Conservation (phyloP, 2,329 filamentous ascomycete genomes). For the Exophiala aquamarina region DNA sequence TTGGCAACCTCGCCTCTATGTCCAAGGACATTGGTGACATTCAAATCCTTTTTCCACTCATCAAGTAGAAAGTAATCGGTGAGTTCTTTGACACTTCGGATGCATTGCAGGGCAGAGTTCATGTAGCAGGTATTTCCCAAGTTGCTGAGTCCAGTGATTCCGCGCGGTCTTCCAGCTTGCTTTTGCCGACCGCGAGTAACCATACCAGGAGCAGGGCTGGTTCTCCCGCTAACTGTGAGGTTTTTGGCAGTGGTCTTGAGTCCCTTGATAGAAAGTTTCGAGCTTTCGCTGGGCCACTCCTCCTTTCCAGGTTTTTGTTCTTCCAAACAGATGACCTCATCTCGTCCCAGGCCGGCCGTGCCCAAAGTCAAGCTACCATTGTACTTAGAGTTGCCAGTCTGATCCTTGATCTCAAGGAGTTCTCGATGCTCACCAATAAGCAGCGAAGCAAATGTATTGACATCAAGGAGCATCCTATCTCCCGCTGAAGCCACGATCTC, state of each 20-base stretch:
- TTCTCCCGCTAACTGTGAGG: conserved; percentile 58
- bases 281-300: conserved; percentile 20
- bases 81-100: conserved; percentile 89
- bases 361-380: conserved; percentile 71
- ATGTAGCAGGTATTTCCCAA: conserved; percentile 98
- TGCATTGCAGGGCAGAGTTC: conserved; percentile 95
- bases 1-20: conserved; percentile 85
- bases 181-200: conserved; percentile 72
- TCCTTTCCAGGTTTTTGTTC: conserved; percentile 56
- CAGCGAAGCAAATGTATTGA: conserved; percentile 62
- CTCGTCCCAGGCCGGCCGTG: conserved; percentile 66
- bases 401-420: conserved; percentile 62
- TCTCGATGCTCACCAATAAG: conserved; percentile 65
- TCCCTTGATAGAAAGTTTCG: conserved; percentile 15
- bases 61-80: conserved; percentile 83
- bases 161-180: conserved; percentile 67
- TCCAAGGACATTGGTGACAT: conserved; percentile 79
- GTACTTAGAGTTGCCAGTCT: conserved; percentile 71
- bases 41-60: conserved; percentile 77
- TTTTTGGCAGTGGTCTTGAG: conserved; percentile 41
- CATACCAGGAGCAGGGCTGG: conserved; percentile 64
- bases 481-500: conserved; percentile 42
- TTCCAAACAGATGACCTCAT: conserved; percentile 80
- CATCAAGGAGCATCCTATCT: conserved; percentile 60
- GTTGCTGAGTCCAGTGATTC: conserved; percentile 82